Conservation (phyloP, 768 basidiomycete species). For the Lactifluus volemus region DNA sequence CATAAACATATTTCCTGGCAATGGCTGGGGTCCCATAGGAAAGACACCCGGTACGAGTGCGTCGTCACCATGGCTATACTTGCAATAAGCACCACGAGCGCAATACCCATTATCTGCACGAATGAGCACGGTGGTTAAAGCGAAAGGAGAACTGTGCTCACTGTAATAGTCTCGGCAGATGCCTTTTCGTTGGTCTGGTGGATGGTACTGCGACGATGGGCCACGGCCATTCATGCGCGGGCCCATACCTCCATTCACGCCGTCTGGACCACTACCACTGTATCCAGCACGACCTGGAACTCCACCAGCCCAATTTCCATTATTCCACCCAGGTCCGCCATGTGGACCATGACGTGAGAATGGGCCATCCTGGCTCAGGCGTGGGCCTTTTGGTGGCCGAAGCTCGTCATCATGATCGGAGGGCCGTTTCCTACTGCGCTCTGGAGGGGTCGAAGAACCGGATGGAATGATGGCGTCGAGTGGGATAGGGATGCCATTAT, state of each 20-base stretch:
- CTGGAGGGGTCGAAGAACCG: constrained; percentile 34
- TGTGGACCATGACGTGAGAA: constrained; percentile 55
- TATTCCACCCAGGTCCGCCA: constrained; percentile 28
- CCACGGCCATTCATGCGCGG: constrained; percentile 19
- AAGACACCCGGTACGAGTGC: constrained; percentile 70
- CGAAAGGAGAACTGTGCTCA: constrained; percentile 33
- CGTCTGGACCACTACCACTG: constrained; percentile 29
- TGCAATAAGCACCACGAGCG: constrained; percentile 79
- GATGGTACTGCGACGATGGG: constrained; percentile 40
- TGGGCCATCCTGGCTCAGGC: constrained; percentile 54
- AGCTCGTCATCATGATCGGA: constrained; percentile 51
- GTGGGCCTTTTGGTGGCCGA: constrained; percentile 62
- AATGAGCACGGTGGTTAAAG: constrained; percentile 9
- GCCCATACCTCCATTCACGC: constrained; percentile 22
- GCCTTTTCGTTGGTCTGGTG: constrained; percentile 65
- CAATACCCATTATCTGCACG: constrained; percentile 81
- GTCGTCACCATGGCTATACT: constrained; percentile 89
- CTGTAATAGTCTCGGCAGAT: constrained; percentile 91
- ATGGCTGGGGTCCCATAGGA: constrained; percentile 38
- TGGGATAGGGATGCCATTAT: constrained; percentile 74
- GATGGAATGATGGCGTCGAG: constrained; percentile 53
- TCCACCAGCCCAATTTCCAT: constrained; percentile 25
- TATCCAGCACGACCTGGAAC: constrained; percentile 24
- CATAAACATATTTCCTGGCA: constrained; percentile 46
- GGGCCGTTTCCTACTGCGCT: constrained; percentile 57